Evolutionary conservation across 139 green algal genomes (phyloP).

Genomic region (Gonium pectorale): DNA sequence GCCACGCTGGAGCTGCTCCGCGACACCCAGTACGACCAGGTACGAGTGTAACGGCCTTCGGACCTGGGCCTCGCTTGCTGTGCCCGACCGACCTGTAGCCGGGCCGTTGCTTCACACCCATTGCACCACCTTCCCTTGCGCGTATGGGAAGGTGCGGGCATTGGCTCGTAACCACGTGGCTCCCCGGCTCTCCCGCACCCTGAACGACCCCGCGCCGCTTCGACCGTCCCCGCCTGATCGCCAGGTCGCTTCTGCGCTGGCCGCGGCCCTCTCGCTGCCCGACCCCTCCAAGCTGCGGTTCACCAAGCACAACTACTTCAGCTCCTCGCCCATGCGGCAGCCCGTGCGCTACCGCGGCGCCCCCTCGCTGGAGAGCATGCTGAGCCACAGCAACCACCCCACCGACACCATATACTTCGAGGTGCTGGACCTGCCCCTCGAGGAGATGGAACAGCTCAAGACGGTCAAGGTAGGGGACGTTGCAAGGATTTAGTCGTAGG

Average conservation of each 20-base stretch:
- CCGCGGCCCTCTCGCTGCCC: slow-evolving; percentile 45
- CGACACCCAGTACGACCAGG: slow-evolving; percentile 85
- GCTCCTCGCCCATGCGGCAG: slow-evolving; percentile 55
- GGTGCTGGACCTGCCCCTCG: slow-evolving; percentile 94
- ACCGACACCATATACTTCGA: slow-evolving; percentile 93
- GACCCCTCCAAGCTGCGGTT: slow-evolving; percentile 64
- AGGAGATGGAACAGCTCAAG: slow-evolving; percentile 81
- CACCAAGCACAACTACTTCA: slow-evolving; percentile 89
- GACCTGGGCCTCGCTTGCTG: no score
- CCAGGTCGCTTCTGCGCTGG: neutral
- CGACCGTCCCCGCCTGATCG: neutral
- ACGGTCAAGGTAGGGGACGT: slow-evolving; percentile 63
- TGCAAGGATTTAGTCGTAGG: no score
- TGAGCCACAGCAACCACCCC: slow-evolving; percentile 36
- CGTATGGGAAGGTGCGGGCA: no score
- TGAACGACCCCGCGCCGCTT: no score
- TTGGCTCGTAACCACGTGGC: no score
- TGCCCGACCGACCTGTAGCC: no score
- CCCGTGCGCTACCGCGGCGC: slow-evolving; percentile 68
- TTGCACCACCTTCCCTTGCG: no score
- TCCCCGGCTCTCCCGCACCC: no score
- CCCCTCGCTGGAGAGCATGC: slow-evolving; percentile 33
- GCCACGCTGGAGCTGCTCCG: slow-evolving; percentile 87
- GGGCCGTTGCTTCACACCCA: no score
- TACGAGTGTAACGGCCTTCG: no score